phyloP scores from a whole-genome alignment of 768 basidiomycete species.

The Naganishia randhawae region DNA sequence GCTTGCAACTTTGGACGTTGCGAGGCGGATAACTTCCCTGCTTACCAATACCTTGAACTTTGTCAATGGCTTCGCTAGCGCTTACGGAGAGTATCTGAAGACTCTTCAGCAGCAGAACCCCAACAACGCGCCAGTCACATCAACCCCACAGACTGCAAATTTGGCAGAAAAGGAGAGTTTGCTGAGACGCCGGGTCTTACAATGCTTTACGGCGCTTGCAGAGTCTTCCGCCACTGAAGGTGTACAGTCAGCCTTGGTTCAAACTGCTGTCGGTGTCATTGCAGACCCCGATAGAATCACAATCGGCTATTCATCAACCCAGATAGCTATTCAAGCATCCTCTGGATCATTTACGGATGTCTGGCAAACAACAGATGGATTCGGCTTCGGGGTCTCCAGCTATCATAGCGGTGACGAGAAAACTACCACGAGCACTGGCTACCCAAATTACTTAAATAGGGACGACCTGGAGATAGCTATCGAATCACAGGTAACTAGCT shows the following conservation, averaged over 20 bases:
- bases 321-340: conserved; percentile 78
- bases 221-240: conserved; percentile 73
- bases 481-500: conserved; percentile 63
- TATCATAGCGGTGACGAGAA: conserved; percentile 11
- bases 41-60: conserved; percentile 87
- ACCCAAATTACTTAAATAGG: conserved; percentile 56
- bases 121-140: conserved; percentile 33
- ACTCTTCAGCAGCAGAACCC: conserved; percentile 48
- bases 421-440: conserved; percentile 4
- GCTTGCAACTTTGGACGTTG: conserved; percentile 84
- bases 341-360: conserved; percentile 76
- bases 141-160: conserved; percentile 25
- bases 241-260: conserved; percentile 73
- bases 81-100: conserved; percentile 63
- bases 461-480: conserved; percentile 78
- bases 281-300: conserved; percentile 81
- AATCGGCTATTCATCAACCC: conserved; percentile 62
- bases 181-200: conserved; percentile 76
- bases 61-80: conserved; percentile 72
- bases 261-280: conserved; percentile 74
- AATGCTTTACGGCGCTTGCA: conserved; percentile 81
- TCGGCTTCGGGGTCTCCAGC: conserved; percentile 82
- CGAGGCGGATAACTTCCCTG: conserved; percentile 77
- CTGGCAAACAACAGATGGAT: conserved; percentile 83
- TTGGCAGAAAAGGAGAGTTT: conserved; percentile 76